Conservation (phyloP, 352 stramenopile species). For the Thalassiosira mediterranea region DNA sequence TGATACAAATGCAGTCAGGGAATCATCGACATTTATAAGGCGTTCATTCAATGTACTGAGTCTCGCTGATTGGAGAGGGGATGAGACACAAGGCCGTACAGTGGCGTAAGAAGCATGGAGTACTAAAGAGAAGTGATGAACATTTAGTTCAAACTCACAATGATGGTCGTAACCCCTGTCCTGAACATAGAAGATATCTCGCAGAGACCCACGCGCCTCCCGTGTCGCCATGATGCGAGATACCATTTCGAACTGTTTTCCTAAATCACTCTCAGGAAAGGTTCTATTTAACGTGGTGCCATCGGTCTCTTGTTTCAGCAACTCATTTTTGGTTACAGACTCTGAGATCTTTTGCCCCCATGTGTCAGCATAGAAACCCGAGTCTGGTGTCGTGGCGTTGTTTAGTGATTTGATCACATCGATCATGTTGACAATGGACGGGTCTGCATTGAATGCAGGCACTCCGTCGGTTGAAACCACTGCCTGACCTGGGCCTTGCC, state of each 20-base stretch:
- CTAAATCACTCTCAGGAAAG: not conserved
- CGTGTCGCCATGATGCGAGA: slow-evolving; percentile 58
- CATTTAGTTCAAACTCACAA: slow-evolving; percentile 38
- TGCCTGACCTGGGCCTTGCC: not conserved
- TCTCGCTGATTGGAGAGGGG: too few species aligned
- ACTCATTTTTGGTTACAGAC: not conserved
- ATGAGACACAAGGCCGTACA: not conserved
- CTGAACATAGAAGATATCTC: slow-evolving; percentile 71
- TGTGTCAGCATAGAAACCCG: slow-evolving; percentile 19
- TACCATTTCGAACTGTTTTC: too few species aligned
- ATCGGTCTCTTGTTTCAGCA: not conserved
- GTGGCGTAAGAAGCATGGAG: too few species aligned
- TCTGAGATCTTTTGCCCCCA: slow-evolving; percentile 8
- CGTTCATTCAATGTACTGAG: slow-evolving; percentile 19
- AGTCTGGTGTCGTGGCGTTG: slow-evolving; percentile 10
- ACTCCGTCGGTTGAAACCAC: not conserved
- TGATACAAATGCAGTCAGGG: slow-evolving; percentile 57
- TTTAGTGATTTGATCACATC: slow-evolving; percentile 9
- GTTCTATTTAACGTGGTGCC: not conserved
- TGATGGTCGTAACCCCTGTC: slow-evolving; percentile 73
- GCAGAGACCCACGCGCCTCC: slow-evolving; percentile 28
- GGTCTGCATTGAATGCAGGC: slow-evolving; percentile 3
- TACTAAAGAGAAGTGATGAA: too few species aligned
- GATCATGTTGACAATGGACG: not conserved
- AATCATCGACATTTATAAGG: slow-evolving; percentile 51